Percentiles rank a stretch among this genome's conserved stretches.
Conservation (phyloP, 2,329 filamentous ascomycete genomes). For the Fusarium phyllophilum region DNA sequence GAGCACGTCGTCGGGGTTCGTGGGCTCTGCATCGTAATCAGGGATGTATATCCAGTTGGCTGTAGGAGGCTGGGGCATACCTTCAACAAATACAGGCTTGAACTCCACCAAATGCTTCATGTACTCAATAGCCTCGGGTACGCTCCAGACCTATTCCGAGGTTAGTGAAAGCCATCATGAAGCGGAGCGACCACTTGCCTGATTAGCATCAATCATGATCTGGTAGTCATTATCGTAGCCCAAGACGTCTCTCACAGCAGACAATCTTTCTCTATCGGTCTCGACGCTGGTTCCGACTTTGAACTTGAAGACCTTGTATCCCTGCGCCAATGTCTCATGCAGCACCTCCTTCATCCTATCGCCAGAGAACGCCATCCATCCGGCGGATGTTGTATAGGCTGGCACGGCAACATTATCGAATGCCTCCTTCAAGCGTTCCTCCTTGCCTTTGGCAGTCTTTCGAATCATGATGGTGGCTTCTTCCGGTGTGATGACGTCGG, state of each 20-base stretch:
- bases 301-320: neutral
- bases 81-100: neutral
- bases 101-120: neutral
- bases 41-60: too few relatives aligned
- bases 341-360: neutral
- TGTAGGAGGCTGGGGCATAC: neutral
- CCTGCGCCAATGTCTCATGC: neutral
- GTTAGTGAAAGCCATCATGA: rapidly evolving
- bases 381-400: neutral
- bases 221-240: neutral
- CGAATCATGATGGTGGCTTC: neutral
- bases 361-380: neutral
- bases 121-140: neutral
- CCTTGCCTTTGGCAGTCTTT: neutral
- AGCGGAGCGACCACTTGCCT: neutral
- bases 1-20: neutral
- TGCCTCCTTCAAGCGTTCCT: neutral
- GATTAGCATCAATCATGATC: neutral
- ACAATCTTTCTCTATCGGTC: neutral
- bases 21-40: neutral
- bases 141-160: neutral
- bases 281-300: neutral
- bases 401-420: neutral
- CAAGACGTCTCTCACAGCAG: neutral
- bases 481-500: neutral